Evolutionary conservation across 2,329 filamentous ascomycete species (phyloP).

Genomic region (Scedosporium boydii): DNA sequence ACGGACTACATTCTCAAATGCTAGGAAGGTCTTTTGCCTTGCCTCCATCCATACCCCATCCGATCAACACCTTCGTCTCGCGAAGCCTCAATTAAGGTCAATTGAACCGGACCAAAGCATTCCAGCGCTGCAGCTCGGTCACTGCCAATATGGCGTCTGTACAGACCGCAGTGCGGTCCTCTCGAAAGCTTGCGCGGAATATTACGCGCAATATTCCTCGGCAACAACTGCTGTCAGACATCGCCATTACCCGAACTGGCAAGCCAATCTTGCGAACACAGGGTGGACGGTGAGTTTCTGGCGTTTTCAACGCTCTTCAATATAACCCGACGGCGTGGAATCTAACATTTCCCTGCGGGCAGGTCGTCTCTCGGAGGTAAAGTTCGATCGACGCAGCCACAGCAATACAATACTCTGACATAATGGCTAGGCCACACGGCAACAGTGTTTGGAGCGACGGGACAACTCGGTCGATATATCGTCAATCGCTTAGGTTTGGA

Average conservation of each 20-base stretch:
- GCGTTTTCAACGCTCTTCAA: neutral
- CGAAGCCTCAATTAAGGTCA: constrained; percentile 6
- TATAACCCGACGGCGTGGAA: neutral
- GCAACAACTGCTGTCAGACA: constrained; percentile 60
- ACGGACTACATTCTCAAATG: no score
- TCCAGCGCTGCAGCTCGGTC: neutral
- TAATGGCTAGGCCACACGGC: constrained; percentile 70
- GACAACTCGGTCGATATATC: constrained; percentile 92
- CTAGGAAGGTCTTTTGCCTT: neutral
- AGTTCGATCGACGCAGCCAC: constrained; percentile 11
- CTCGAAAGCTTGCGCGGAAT: constrained; percentile 35
- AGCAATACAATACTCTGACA: constrained; percentile 13
- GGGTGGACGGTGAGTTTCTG: constrained; percentile 67
- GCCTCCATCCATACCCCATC: neutral
- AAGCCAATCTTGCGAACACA: constrained; percentile 86
- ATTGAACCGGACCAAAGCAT: constrained; percentile 10
- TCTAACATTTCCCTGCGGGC: constrained; percentile 18
- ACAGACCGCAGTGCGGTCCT: constrained; percentile 46
- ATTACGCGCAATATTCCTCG: constrained; percentile 36
- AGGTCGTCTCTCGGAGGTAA: constrained; percentile 83
- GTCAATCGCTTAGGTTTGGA: constrained; percentile 76
- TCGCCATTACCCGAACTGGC: constrained; percentile 88
- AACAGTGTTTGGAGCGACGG: constrained; percentile 95
- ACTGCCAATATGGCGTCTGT: constrained; percentile 42
- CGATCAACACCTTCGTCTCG: neutral